Conservation (phyloP, 805 yeast species). For the Candida vaughaniae region DNA sequence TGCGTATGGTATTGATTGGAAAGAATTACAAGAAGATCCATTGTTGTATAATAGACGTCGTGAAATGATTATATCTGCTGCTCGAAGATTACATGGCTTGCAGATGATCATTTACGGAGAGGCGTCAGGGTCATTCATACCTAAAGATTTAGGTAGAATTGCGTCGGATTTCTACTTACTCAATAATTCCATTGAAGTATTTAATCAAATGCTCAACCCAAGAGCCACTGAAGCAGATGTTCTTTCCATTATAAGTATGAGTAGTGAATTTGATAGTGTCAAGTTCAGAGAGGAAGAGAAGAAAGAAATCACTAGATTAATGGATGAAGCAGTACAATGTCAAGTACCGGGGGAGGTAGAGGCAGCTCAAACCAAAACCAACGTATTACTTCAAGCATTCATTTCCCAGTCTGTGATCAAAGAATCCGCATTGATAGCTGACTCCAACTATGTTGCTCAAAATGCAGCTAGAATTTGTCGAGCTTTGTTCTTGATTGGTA, state of each 20-base stretch:
- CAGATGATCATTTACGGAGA: conserved; percentile 96
- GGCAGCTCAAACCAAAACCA: conserved; percentile 81
- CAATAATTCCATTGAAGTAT: conserved; percentile 82
- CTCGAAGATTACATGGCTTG: conserved; percentile 73
- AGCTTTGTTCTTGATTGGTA: conserved; percentile 82
- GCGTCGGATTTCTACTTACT: conserved; percentile 91
- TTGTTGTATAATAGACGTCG: conserved; percentile 70
- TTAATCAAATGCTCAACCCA: conserved; percentile 82
- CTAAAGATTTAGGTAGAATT: conserved; percentile 90
- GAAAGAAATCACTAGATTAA: conserved; percentile 62
- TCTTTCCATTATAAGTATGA: conserved; percentile 82
- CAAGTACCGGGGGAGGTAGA: conserved; percentile 78
- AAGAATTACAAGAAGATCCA: conserved; percentile 81
- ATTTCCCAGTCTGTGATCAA: conserved; percentile 71
- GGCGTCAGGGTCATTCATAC: conserved; percentile 67
- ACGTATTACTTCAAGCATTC: conserved; percentile 81
- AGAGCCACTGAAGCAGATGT: conserved; percentile 90
- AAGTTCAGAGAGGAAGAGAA: conserved; percentile 87
- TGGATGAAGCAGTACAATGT: conserved; percentile 66
- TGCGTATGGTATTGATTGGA: conserved; percentile 88
- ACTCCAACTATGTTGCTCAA: conserved; percentile 91
- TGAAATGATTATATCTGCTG: conserved; percentile 75
- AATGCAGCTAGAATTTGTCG: conserved; percentile 91
- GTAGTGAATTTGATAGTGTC: conserved; percentile 89
- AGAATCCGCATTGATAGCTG: conserved; percentile 83